These are phyloP conservation scores for Syncephalis plumigaleata DNA, from an alignment of 371 early-diverging fungal species.

Conservation along the genomic window DNA sequence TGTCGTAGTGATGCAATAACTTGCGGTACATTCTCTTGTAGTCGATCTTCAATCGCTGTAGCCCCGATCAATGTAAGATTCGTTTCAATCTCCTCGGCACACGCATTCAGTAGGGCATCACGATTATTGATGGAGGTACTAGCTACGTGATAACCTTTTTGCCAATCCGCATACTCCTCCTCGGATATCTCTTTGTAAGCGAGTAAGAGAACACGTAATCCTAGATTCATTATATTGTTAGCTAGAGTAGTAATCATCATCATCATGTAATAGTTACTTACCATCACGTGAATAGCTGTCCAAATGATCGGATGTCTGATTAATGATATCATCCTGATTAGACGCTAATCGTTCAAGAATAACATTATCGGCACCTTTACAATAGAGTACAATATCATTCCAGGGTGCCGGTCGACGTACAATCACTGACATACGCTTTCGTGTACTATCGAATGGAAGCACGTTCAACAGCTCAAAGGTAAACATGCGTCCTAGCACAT, in stretches of 20 bases:
- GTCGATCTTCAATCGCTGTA: slow-evolving; percentile 95
- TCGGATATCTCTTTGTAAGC: slow-evolving; percentile 50
- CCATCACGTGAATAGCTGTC: slow-evolving; percentile 57
- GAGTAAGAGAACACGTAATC: slow-evolving; percentile 80
- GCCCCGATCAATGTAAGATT: slow-evolving; percentile 76
- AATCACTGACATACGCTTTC: slow-evolving; percentile 92
- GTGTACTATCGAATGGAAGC: slow-evolving; percentile 79
- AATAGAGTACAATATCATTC: slow-evolving; percentile 63
- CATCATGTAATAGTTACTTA: background rate
- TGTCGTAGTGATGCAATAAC: slow-evolving; percentile 64
- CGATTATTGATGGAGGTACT: slow-evolving; percentile 54
- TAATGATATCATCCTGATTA: slow-evolving; percentile 23
- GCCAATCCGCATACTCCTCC: slow-evolving; percentile 53
- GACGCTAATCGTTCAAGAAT: slow-evolving; percentile 54
- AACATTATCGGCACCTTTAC: slow-evolving; percentile 96
- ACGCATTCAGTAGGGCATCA: slow-evolving; percentile 43
- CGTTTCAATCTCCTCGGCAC: slow-evolving; percentile 61
- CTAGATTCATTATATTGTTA: slow-evolving; percentile 14
- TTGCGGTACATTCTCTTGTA: slow-evolving; percentile 93
- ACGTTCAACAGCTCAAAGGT: slow-evolving; percentile 56
- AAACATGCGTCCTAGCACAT: slow-evolving; percentile 42
- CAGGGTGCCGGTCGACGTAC: slow-evolving; percentile 54
- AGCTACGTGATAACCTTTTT: slow-evolving; percentile 42
- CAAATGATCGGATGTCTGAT: slow-evolving; percentile 39
- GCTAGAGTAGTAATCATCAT: background rate